Percentiles rank a stretch among this genome's conserved stretches.
phyloP scores from a whole-genome alignment of 1,139 yeast genomes.

The Blastobotrys illinoisensis region DNA sequence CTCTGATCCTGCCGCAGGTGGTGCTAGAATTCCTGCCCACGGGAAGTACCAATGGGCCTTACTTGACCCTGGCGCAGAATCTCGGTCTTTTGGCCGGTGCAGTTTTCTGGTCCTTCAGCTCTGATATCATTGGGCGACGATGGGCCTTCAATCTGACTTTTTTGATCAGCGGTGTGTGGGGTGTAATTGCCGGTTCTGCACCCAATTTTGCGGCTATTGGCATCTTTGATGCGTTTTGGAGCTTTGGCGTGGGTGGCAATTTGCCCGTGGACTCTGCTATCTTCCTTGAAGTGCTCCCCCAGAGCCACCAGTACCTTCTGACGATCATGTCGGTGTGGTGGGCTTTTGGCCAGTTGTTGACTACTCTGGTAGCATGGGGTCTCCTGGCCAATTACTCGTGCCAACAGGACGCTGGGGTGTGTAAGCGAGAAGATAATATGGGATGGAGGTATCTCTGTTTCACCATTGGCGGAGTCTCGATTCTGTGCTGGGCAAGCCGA shows the following conservation, averaged over 20 bases:
- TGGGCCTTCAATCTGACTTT: slow-evolving; percentile 51
- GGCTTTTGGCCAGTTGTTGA: slow-evolving; percentile 57
- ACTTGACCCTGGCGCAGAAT: slow-evolving; percentile 34
- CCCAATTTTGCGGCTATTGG: slow-evolving; percentile 41
- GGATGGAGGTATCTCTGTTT: slow-evolving; percentile 59
- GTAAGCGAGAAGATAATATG: slow-evolving; percentile 43
- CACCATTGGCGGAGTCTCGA: slow-evolving; percentile 47
- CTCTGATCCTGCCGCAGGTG: slow-evolving; percentile 34
- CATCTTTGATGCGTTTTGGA: slow-evolving; percentile 39
- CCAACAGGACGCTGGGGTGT: slow-evolving; percentile 29
- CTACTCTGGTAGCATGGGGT: slow-evolving; percentile 50
- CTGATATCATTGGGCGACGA: slow-evolving; percentile 54
- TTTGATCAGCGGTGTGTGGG: slow-evolving; percentile 46
- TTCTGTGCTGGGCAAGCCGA: slow-evolving; percentile 43
- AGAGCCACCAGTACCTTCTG: slow-evolving; percentile 46
- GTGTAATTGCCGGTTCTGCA: slow-evolving; percentile 49
- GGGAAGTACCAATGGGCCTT: slow-evolving; percentile 29
- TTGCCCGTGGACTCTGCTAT: slow-evolving; percentile 54
- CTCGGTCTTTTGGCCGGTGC: slow-evolving; percentile 54
- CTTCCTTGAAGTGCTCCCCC: slow-evolving; percentile 53
- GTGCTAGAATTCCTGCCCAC: slow-evolving; percentile 14
- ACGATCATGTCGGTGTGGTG: slow-evolving; percentile 54
- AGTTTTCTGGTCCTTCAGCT: slow-evolving; percentile 50
- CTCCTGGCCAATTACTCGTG: slow-evolving; percentile 48
- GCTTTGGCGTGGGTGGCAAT: slow-evolving; percentile 47